Percentiles rank a stretch among this genome's conserved stretches.
Evolutionary conservation across 2,329 filamentous ascomycete species (phyloP).

Genomic region (Aspergillus sclerotialis): DNA sequence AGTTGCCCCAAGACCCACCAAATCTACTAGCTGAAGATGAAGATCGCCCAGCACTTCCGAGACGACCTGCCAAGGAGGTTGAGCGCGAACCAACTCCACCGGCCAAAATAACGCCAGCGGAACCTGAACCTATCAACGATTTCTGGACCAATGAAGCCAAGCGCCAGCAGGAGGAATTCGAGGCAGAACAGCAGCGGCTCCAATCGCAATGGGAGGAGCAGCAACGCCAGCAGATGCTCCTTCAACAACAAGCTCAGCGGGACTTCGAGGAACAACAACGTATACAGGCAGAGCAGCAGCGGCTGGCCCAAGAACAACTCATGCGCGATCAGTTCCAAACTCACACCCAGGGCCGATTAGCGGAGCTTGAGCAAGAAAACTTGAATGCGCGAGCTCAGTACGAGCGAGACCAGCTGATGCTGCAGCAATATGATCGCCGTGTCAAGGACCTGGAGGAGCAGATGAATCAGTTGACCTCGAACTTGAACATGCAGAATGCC

Average conservation of each 20-base stretch:
- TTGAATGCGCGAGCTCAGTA: conserved; percentile 91
- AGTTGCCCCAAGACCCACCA: conserved; percentile 87
- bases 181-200: conserved; percentile 82
- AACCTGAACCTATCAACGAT: conserved; percentile 91
- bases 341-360: conserved; percentile 91
- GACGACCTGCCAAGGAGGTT: conserved; percentile 63
- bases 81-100: conserved; percentile 63
- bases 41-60: conserved; percentile 72
- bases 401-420: conserved; percentile 92
- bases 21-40: conserved; percentile 83
- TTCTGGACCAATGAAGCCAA: conserved; percentile 96
- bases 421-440: conserved; percentile 91
- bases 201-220: conserved; percentile 81
- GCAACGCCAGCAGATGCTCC: conserved; percentile 72
- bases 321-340: conserved; percentile 82
- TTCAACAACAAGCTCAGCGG: conserved; percentile 74
- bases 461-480: conserved; percentile 71
- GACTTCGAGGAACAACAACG: conserved; percentile 98
- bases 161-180: conserved; percentile 88
- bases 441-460: conserved; percentile 91
- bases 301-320: conserved; percentile 82
- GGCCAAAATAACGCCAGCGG: conserved; percentile 58
- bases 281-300: conserved; percentile 77
- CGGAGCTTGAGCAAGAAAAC: conserved; percentile 92
- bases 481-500: conserved; percentile 73